Evolutionary conservation across 2,329 filamentous ascomycete genomes (phyloP).

Genomic region (Aureobasidium sp.): DNA sequence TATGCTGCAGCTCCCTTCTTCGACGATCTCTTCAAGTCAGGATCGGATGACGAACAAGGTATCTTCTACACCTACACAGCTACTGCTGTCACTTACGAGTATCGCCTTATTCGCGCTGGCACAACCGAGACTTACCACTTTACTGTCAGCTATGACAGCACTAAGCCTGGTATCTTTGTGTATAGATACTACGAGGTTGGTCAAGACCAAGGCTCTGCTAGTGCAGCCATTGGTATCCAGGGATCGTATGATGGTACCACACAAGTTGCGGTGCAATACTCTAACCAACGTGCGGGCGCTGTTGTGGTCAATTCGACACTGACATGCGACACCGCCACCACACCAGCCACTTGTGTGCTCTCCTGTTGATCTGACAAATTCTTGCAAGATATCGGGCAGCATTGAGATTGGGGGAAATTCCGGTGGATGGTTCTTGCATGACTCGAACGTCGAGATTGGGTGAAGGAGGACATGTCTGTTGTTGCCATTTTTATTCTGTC

Average conservation of each 20-base stretch:
- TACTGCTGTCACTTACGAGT: constrained; percentile 28
- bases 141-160: constrained; percentile 25
- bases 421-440: neutral
- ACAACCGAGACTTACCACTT: constrained; percentile 26
- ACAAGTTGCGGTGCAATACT: constrained; percentile 22
- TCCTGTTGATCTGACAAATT: neutral
- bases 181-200: constrained; percentile 27
- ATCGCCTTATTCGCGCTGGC: constrained; percentile 23
- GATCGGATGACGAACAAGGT: constrained; percentile 22
- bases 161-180: constrained; percentile 25
- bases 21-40: constrained; percentile 28
- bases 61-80: constrained; percentile 29
- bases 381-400: neutral
- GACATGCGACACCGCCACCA: constrained; percentile 22
- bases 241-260: constrained; percentile 19
- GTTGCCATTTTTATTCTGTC: neutral
- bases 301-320: constrained; percentile 22
- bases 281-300: constrained; percentile 15
- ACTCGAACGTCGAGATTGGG: neutral
- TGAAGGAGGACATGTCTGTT: neutral
- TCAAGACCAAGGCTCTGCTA: constrained; percentile 15
- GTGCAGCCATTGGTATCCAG: constrained; percentile 17
- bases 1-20: constrained; percentile 27
- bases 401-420: neutral
- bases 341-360: neutral